phyloP scores from a whole-genome alignment of 257 asterid genomes.

The Solanum virginianum region DNA sequence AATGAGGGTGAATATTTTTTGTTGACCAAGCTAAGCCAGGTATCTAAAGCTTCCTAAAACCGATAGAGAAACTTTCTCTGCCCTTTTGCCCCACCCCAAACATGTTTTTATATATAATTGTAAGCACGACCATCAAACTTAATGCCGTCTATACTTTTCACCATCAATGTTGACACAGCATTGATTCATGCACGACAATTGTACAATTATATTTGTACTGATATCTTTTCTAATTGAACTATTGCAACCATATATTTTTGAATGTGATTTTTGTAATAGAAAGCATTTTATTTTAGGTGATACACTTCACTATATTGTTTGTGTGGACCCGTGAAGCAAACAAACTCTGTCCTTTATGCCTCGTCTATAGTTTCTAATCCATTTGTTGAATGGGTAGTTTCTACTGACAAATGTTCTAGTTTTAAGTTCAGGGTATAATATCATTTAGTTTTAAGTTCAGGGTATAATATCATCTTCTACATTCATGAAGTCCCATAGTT shows the following conservation, averaged over 20 bases:
- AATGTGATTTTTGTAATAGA: background rate
- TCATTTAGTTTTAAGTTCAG: too few species aligned
- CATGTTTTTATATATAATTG: background rate
- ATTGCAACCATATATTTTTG: background rate
- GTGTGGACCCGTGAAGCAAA: background rate
- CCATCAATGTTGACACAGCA: background rate
- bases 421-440: background rate
- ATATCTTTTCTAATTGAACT: background rate
- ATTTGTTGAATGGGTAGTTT: background rate
- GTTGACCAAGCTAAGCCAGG: background rate
- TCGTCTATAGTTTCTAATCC: background rate
- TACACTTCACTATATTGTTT: background rate
- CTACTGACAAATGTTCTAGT: background rate
- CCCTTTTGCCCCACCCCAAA: background rate
- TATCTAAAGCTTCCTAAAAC: background rate
- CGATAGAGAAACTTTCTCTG: background rate
- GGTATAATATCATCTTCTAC: background rate
- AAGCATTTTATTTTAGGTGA: background rate
- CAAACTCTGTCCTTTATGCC: background rate
- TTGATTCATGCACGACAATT: background rate
- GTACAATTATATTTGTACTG: background rate
- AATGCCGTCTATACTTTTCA: background rate
- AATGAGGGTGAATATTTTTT: background rate
- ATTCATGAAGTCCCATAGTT: background rate
- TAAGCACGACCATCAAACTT: background rate